Evolutionary conservation across 2,329 filamentous ascomycete genomes (phyloP).

Genomic region (Huntiella bhutanensis): DNA sequence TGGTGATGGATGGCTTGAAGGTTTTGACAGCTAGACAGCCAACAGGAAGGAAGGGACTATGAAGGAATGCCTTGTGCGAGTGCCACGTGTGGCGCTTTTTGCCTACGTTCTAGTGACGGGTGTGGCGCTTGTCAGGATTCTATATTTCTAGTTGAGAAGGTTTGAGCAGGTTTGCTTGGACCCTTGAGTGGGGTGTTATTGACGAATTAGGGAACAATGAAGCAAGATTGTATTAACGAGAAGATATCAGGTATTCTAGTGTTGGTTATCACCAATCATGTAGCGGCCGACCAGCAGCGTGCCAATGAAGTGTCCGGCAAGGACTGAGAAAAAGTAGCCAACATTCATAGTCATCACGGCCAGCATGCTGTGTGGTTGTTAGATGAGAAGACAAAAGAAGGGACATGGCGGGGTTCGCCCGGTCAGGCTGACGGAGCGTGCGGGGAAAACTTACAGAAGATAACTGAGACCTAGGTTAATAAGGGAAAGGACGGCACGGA

Average conservation of each 20-base stretch:
- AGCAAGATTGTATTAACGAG: not conserved
- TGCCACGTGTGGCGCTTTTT: too few species aligned
- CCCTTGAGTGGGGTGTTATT: not conserved
- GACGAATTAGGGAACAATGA: not conserved
- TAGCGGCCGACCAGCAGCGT: conserved; percentile 65
- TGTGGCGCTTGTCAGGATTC: too few species aligned
- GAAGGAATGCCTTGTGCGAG: too few species aligned
- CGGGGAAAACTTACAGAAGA: conserved; percentile 48
- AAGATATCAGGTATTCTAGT: not conserved
- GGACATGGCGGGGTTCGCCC: not conserved
- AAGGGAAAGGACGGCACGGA: too few species aligned
- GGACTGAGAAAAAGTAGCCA: conserved; percentile 66
- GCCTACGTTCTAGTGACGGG: too few species aligned
- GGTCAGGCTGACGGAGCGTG: not conserved
- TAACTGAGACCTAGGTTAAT: conserved; percentile 28
- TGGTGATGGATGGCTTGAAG: too few species aligned
- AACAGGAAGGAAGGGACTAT: too few species aligned
- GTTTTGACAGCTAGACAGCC: too few species aligned
- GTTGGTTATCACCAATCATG: conserved; percentile 12
- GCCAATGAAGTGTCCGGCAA: conserved; percentile 67
- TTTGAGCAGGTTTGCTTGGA: conserved; percentile 31
- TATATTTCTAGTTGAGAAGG: conserved; percentile 18
- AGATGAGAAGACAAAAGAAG: not conserved
- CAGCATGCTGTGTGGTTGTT: conserved; percentile 49
- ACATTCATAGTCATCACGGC: conserved; percentile 82